A percentile compares a stretch with the other conserved stretches of the same genome.
Conservation (phyloP, 2,329 filamentous ascomycete genomes). For the Aspergillus pseudotamarii region DNA sequence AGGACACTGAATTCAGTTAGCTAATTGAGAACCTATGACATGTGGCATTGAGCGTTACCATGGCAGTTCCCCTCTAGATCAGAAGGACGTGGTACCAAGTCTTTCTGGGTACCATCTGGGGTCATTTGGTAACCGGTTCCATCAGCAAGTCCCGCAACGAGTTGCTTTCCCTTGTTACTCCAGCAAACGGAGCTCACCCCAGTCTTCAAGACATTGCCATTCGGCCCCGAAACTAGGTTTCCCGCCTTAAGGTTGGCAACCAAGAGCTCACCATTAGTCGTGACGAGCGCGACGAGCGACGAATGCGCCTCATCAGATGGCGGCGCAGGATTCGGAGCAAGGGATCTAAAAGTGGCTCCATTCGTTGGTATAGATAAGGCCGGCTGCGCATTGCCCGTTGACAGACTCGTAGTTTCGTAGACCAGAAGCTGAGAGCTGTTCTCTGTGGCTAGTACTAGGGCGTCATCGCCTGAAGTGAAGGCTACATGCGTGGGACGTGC, state of each 20-base stretch:
- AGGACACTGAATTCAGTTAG: constrained; percentile 61
- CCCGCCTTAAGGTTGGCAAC: constrained; percentile 78
- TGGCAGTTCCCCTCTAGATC: constrained; percentile 65
- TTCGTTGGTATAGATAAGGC: constrained; percentile 78
- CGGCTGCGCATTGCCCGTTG: constrained; percentile 67
- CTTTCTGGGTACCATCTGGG: constrained; percentile 75
- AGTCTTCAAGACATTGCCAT: constrained; percentile 68
- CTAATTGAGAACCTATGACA: not conserved
- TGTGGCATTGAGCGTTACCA: constrained; percentile 54
- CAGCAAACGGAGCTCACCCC: constrained; percentile 84
- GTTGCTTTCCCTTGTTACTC: constrained; percentile 91
- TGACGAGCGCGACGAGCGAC: constrained; percentile 78
- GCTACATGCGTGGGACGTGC: constrained; percentile 82
- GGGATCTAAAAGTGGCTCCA: constrained; percentile 69
- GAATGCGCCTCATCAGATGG: constrained; percentile 51
- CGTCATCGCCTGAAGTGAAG: constrained; percentile 88
- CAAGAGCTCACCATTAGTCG: constrained; percentile 76
- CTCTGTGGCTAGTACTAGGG: constrained; percentile 80
- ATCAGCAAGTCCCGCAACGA: constrained; percentile 81
- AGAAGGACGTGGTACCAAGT: constrained; percentile 75
- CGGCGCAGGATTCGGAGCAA: constrained; percentile 78
- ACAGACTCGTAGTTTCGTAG: constrained; percentile 72
- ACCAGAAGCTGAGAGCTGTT: constrained; percentile 78
- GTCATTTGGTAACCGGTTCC: constrained; percentile 83
- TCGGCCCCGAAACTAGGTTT: constrained; percentile 58